These are phyloP conservation scores for Cutaneotrichosporon sp. DNA, from an alignment of 1,284 basidiomycete genomes.

Conservation along the genomic window DNA sequence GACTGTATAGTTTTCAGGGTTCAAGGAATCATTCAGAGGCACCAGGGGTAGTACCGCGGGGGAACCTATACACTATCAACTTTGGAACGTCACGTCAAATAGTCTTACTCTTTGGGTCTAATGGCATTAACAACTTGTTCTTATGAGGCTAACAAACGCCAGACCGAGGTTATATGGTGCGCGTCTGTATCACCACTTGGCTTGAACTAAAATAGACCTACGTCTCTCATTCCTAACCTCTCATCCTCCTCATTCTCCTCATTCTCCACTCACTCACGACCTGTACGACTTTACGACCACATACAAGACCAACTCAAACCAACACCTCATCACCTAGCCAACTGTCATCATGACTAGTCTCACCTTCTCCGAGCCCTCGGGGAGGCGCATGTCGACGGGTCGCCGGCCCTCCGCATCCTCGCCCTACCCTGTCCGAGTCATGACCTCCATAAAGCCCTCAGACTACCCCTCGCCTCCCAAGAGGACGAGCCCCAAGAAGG, in stretches of 20 bases:
- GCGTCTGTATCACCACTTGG: too few relatives aligned
- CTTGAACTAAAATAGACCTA: too few relatives aligned
- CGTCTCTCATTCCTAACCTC: too few relatives aligned
- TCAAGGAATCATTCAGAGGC: too few relatives aligned
- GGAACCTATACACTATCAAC: too few relatives aligned
- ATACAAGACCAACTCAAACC: background rate
- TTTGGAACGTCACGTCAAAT: too few relatives aligned
- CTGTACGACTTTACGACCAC: background rate
- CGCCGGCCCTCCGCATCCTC: conserved; percentile 21
- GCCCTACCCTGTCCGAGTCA: conserved; percentile 19
- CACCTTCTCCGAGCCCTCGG: conserved; percentile 20
- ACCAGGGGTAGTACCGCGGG: too few relatives aligned
- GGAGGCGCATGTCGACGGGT: conserved; percentile 1
- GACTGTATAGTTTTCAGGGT: background rate
- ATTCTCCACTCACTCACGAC: background rate
- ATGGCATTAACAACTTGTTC: too few relatives aligned
- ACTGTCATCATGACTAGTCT: conserved; percentile 17
- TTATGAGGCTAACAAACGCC: too few relatives aligned
- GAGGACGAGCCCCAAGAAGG: background rate
- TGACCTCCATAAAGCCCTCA: conserved; percentile 18
- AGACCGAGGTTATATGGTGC: too few relatives aligned
- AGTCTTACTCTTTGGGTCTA: too few relatives aligned
- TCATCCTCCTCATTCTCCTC: background rate
- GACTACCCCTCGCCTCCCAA: conserved; percentile 14
- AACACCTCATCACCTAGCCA: background rate